phyloP scores from a whole-genome alignment of 768 basidiomycete genomes.

The Lactifluus piperatus region DNA sequence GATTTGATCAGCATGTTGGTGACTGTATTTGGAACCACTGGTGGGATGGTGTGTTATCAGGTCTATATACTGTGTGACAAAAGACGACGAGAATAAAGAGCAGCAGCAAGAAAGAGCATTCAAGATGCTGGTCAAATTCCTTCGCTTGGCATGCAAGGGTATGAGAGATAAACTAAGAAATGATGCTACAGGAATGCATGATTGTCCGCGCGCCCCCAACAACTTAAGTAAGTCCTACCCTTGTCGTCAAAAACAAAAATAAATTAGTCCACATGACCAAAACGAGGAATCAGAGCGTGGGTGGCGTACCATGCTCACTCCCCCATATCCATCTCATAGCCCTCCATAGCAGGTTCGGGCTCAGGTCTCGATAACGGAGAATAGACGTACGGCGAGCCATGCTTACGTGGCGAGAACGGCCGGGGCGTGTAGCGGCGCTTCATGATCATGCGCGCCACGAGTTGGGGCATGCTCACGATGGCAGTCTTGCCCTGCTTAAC shows the following conservation, averaged over 20 bases:
- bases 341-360: slow-evolving; percentile 5
- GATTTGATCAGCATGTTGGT: too few relatives aligned
- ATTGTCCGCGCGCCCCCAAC: slow-evolving; percentile 5
- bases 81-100: not conserved
- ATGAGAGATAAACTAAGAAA: slow-evolving; percentile 9
- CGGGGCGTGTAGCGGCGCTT: slow-evolving; percentile 33
- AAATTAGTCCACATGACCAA: not conserved
- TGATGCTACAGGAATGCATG: slow-evolving; percentile 23
- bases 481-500: slow-evolving; percentile 9
- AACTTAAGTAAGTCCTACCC: not conserved
- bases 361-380: slow-evolving; percentile 26
- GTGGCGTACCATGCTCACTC: not conserved
- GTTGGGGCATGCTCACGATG: slow-evolving; percentile 31
- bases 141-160: slow-evolving; percentile 11
- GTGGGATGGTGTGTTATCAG: not conserved
- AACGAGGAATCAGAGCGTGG: not conserved
- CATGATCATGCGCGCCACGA: slow-evolving; percentile 42
- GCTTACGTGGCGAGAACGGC: slow-evolving; percentile 32
- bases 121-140: slow-evolving; percentile 10
- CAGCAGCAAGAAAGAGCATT: not conserved
- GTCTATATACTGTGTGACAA: not conserved
- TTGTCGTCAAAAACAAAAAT: not conserved
- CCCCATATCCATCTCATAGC: not conserved
- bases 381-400: slow-evolving; percentile 22
- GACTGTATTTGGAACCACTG: not conserved